Evolutionary conservation across 345 rosid species (phyloP), one percentile per base, ranked within the genome.

Genomic region (Acer negundo): DNA sequence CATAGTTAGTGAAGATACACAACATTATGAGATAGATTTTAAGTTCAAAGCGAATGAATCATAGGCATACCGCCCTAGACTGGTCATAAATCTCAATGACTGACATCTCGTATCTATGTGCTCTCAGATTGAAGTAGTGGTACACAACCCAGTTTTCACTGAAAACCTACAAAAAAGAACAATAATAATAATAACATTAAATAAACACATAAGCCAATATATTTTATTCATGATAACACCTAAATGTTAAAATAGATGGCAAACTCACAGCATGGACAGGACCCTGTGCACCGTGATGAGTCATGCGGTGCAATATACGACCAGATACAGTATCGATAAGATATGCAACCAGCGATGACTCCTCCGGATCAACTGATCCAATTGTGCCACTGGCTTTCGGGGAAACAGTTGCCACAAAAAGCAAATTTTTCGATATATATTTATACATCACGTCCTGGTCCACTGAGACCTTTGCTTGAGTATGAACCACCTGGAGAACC

Each of bases 91-190:
- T 90, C 87, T 97, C 99, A 55, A 90, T 84, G 62, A 97, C 98
- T 2, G 99, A 89, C 90, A 97, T 90, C 89, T 97, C 99, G 72
- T 89, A 89, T 90, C 97, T 93, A 84, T 97, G 99, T 15, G 97
- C 97, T 86, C 97, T 88, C 62, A 97, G 94, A 84, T 94, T 97
- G 86, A 97, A 97, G 82, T 94, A 91, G 90, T 97, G 99, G 85
- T 97, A 97, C 49, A 97, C 90, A 83, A 94, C 95, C 99, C 99
- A 97, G 80, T 97, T 97, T 80, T 97, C 99, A 81, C 98, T 97
- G 49, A 94, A 85, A 58, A 97, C 97, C 99, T 97, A 89, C 75
- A 86, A 84, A 49, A 51, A 76, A 49, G 62, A 35, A 7, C 9
- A 42, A 42, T 42, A 42, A 42, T 42, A 42, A 42, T 42, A 42